Evolutionary conservation across 139 green algal species (phyloP).

Genomic region (Helicosporidium sp.): DNA sequence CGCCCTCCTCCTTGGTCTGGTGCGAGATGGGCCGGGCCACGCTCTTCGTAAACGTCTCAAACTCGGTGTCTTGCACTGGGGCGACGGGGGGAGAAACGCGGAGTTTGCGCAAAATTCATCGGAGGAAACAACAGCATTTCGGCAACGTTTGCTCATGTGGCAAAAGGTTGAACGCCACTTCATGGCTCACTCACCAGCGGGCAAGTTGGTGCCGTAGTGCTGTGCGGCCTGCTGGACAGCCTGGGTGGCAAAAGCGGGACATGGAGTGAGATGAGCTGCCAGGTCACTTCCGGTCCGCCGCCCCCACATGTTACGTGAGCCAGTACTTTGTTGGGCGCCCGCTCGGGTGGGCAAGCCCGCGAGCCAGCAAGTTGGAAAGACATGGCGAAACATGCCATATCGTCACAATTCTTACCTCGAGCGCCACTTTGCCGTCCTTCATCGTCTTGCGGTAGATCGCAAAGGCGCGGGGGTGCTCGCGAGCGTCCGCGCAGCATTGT

Average conservation of each 20-base stretch:
- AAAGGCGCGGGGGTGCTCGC: not conserved
- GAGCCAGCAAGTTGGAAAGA: too few species aligned
- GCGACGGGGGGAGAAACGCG: not conserved
- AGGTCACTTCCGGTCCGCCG: too few species aligned
- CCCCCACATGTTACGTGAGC: not conserved
- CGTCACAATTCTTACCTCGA: not conserved
- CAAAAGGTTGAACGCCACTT: not conserved
- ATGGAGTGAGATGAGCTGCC: too few species aligned
- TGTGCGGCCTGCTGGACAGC: too few species aligned
- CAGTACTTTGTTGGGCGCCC: too few species aligned
- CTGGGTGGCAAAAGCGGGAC: not conserved
- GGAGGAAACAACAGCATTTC: not conserved
- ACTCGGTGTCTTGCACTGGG: too few species aligned
- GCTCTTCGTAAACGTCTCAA: not conserved
- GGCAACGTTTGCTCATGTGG: not conserved
- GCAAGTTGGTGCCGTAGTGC: too few species aligned
- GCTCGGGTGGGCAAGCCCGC: too few species aligned
- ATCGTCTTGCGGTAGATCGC: not conserved
- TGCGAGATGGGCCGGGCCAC: not conserved
- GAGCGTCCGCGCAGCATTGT: too few species aligned
- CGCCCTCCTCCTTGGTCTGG: slow-evolving; percentile 3
- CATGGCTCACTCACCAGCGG: not conserved
- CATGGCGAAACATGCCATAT: not conserved
- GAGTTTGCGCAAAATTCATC: not conserved
- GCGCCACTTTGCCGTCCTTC: not conserved